These are phyloP conservation scores for Tolypocladium paradoxum DNA, from an alignment of 2,329 filamentous ascomycete species.

Conservation along the genomic window DNA sequence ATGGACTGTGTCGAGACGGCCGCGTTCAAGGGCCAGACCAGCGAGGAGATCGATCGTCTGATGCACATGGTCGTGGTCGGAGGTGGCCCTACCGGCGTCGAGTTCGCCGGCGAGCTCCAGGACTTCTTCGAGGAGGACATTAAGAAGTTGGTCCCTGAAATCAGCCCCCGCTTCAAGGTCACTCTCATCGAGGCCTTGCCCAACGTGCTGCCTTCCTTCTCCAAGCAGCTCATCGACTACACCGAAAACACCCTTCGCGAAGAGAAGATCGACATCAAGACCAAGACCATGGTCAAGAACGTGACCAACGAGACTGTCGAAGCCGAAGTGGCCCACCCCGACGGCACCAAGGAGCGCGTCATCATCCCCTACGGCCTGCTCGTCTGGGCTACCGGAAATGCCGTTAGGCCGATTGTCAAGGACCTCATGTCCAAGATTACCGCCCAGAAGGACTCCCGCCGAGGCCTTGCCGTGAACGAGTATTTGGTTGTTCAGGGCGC, in stretches of 20 bases:
- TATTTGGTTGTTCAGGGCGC: conserved; percentile 96
- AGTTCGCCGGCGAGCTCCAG: conserved; percentile 95
- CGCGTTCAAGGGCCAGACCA: conserved; percentile 89
- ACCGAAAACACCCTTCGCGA: conserved; percentile 98
- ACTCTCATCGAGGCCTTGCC: conserved; percentile 95
- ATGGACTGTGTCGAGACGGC: conserved; percentile 99
- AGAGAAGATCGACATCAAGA: conserved; percentile 93
- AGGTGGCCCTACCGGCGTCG: conserved; percentile 91
- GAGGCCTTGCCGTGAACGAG: conserved; percentile 93
- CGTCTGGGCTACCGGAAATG: conserved; percentile 97
- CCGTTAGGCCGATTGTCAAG: conserved; percentile 76
- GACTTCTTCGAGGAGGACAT: conserved; percentile 99
- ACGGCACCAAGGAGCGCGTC: conserved; percentile 74
- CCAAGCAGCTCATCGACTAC: conserved; percentile 98
- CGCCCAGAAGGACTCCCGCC: conserved; percentile 88
- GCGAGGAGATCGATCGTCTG: conserved; percentile 82
- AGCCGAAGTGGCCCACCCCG: conserved; percentile 70
- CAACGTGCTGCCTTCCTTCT: conserved; percentile 95
- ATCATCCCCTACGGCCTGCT: conserved; percentile 88
- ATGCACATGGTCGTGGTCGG: conserved; percentile 96
- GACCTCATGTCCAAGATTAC: conserved; percentile 89
- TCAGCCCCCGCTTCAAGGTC: conserved; percentile 89
- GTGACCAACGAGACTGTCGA: conserved; percentile 90
- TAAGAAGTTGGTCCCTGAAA: conserved; percentile 95
- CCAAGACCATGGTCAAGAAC: conserved; percentile 98